Conservation (phyloP, 1,284 basidiomycete species). For the Apiotrichum porosum region DNA sequence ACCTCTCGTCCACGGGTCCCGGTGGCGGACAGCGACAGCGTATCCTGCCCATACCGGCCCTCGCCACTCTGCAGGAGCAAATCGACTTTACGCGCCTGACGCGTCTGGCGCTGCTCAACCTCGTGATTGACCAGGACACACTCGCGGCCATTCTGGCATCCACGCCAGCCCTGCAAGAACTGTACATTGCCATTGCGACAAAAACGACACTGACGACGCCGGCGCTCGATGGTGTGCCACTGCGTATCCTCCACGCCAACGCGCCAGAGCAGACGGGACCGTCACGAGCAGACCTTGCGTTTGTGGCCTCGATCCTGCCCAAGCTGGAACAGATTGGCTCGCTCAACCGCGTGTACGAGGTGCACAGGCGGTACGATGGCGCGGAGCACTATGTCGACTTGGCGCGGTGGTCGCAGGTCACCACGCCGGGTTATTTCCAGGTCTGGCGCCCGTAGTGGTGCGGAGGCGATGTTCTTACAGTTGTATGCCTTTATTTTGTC, state of each 20-base stretch:
- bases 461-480: too few species aligned
- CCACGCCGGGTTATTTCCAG: constrained; percentile 43
- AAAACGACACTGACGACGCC: constrained; percentile 13
- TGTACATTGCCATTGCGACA: constrained; percentile 27
- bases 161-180: constrained; percentile 25
- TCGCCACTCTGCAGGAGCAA: constrained; percentile 15
- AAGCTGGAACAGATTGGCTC: constrained; percentile 38
- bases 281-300: constrained; percentile 22
- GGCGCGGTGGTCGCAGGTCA: constrained; percentile 28
- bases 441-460: constrained; percentile 45
- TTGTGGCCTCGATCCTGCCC: constrained; percentile 23
- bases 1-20: constrained; percentile 18
- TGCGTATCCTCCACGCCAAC: constrained; percentile 38
- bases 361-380: constrained; percentile 27
- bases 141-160: constrained; percentile 15
- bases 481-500: too few species aligned
- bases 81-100: constrained; percentile 19
- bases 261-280: constrained; percentile 30
- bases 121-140: constrained; percentile 21
- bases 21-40: constrained; percentile 4
- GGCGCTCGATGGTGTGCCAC: not conserved
- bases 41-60: constrained; percentile 13
- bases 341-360: constrained; percentile 43
- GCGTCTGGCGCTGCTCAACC: constrained; percentile 33
- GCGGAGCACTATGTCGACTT: constrained; percentile 30